Base-by-base conservation (phyloP, 2,329 filamentous ascomycete species). In the Conoideocrella luteorostrata region DNA sequence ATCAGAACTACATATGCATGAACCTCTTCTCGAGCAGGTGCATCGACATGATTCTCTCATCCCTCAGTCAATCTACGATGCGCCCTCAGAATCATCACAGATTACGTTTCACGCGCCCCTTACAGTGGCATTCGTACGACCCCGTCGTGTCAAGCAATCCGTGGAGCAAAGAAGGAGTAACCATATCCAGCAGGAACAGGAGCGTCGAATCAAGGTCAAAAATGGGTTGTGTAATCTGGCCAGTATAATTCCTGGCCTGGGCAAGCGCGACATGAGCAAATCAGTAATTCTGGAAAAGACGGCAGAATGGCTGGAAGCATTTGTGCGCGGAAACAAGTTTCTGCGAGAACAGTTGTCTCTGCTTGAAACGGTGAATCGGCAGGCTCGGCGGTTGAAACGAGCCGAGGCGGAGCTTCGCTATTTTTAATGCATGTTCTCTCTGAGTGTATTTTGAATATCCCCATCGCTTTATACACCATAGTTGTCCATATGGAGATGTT, bases 181-280 rank as follows among this genome's bases (percentile, higher is more conserved):
- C 39, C 39, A 41, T 28, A 41, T 41, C 30, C 39, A 24, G n/a
- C 39, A 41, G 18, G 39, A 41, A 21, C 39, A 41, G 15, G 20
- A 22, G 12, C 39, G 39, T 11, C 28, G 39, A 10, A 29, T 29
- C 28, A 12, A 33, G 20, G 17, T 41, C 18, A 41, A 41, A 21
- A 26, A 41, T 11, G 39, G 39, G 3, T 41, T 41, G 21, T 17
- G 21, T 28, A 21, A 33, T 11, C 39, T 41, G n/a, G 15, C 39
- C 12, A 21, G 24, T 15, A 10, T 41, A n/a, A 22, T 41, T 7
- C 39, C 39, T 9, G 39, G 28, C 22, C 17, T 41, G 10, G 22
- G 15, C n/a, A 17, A 21, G 21, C 39, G 39, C 20, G 39, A 41
- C 15, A 32, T 41, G 28, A 41, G 39, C 29, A 41, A 41, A 12